Evolutionary conservation across 805 yeast species (phyloP), one percentile per base, ranked within the genome.

Genomic region (Suhomyces canberraensis): DNA sequence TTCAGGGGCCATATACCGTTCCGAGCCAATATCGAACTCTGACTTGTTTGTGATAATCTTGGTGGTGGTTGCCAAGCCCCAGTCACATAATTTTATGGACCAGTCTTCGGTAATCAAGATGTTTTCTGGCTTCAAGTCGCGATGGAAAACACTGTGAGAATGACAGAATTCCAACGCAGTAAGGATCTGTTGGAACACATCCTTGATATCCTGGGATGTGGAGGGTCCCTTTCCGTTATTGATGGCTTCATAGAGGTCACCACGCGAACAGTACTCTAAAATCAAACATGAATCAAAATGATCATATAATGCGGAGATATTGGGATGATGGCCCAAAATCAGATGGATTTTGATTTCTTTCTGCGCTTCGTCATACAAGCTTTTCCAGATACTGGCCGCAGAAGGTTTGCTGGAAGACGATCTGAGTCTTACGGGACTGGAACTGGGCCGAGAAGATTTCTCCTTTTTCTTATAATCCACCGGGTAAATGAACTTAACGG

Each of bases 1-100:
- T 55, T 89, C 97, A 1, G 97, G 97, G 0, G 96, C 95, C 97
- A 89, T 89, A 60, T 89, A 89, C 44, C 95, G 72, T 61, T 87
- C 95, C 37, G 87, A 78, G 16, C 96, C 96, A 40, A 87, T 84
- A 43, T 86, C 95, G 56, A 88, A 84, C 41, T 67, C 73, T 32
- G 45, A 51, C 16, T 47, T 56, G 52, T 87, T 89, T 24, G 76
- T 62, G 49, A 86, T 80, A 31, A 64, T 60, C 31, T 66, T 64
- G 21, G 61, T 56, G 20, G 75, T 74, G 3, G 81, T 75, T 2
- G 81, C 80, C 44, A 76, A 61, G 1, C 81, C 81, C 71, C 79
- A 76, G 56, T 76, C 81, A 36, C 81, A 75, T 25, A 76, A 56
- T 47, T 75, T 76, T 41, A 76, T 68, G 3, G 76, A 61, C 81